phyloP scores from a whole-genome alignment of 352 stramenopile genomes.

The Stephanocyclus meneghinianus region DNA sequence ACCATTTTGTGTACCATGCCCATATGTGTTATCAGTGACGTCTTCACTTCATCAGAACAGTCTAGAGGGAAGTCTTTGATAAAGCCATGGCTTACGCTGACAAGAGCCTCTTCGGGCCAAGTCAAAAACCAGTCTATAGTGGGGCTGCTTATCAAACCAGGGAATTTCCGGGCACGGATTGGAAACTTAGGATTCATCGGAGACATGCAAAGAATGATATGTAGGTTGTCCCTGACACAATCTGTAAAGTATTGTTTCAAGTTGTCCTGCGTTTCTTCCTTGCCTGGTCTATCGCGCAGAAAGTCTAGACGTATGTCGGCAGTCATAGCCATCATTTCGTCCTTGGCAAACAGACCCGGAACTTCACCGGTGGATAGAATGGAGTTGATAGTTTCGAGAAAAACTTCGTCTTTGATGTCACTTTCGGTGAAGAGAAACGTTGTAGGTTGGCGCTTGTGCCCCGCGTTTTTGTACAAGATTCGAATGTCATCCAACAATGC shows the following conservation, averaged over 20 bases:
- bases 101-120: slow-evolving; percentile 97
- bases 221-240: slow-evolving; percentile 95
- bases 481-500: slow-evolving; percentile 97
- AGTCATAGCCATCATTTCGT: slow-evolving; percentile 99
- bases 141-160: slow-evolving; percentile 93
- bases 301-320: slow-evolving; percentile 92
- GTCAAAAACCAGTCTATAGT: slow-evolving; percentile 99
- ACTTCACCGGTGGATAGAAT: slow-evolving; percentile 98
- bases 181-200: slow-evolving; percentile 98
- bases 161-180: slow-evolving; percentile 94
- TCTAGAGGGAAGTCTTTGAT: slow-evolving; percentile 96
- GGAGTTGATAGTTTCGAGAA: slow-evolving; percentile 98
- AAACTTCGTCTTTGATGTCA: slow-evolving; percentile 99
- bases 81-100: slow-evolving; percentile 94
- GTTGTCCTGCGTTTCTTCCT: slow-evolving; percentile 94
- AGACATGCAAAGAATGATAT: slow-evolving; percentile 98
- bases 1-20: slow-evolving; percentile 97
- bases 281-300: slow-evolving; percentile 90
- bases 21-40: slow-evolving; percentile 95
- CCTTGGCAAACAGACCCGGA: slow-evolving; percentile 96
- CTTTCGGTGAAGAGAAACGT: slow-evolving; percentile 98
- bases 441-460: slow-evolving; percentile 93
- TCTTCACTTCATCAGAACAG: slow-evolving; percentile 85
- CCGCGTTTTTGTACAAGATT: slow-evolving; percentile 94
- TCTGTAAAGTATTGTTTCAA: slow-evolving; percentile 98